Percentiles rank a stretch among this genome's conserved stretches.
Conservation (phyloP, 169 alveolate species). For the Plasmodium vivax region DNA sequence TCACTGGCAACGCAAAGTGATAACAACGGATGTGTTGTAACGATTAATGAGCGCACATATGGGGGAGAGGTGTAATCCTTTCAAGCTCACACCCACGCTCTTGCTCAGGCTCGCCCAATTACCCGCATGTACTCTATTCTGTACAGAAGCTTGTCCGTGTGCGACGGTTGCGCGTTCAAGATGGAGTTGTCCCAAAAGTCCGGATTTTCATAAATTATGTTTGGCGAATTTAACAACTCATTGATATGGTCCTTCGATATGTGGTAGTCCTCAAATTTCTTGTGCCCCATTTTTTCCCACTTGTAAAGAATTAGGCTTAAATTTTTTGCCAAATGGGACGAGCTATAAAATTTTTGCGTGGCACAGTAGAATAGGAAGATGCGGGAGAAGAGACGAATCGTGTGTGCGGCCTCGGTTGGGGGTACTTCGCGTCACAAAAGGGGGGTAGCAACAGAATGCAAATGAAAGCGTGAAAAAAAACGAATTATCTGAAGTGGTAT, state of each 20-base stretch:
- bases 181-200: not conserved
- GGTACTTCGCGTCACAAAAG: not conserved
- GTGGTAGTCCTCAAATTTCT: slow-evolving; percentile 10
- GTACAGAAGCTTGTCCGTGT: slow-evolving; percentile 14
- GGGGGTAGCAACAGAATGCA: not conserved
- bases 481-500: not conserved
- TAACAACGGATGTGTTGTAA: not conserved
- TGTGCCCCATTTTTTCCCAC: slow-evolving; percentile 25
- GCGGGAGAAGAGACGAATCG: not conserved
- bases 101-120: not conserved
- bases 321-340: not conserved
- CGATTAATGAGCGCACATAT: not conserved
- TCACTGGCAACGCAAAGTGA: not conserved
- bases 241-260: slow-evolving; percentile 10
- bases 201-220: slow-evolving; percentile 32
- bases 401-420: not conserved
- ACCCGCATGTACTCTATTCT: slow-evolving; percentile 63
- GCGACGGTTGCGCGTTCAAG: slow-evolving; percentile 17
- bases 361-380: not conserved
- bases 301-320: slow-evolving; percentile 7
- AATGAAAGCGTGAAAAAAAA: not conserved
- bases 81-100: not conserved
- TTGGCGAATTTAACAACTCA: slow-evolving; percentile 39
- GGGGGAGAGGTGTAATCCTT: not conserved
- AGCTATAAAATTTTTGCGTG: not conserved